Evolutionary conservation across 495 filamentous ascomycete species (phyloP), one percentile per base, ranked within the genome.

Genomic region (Achaetomiella virescens): DNA sequence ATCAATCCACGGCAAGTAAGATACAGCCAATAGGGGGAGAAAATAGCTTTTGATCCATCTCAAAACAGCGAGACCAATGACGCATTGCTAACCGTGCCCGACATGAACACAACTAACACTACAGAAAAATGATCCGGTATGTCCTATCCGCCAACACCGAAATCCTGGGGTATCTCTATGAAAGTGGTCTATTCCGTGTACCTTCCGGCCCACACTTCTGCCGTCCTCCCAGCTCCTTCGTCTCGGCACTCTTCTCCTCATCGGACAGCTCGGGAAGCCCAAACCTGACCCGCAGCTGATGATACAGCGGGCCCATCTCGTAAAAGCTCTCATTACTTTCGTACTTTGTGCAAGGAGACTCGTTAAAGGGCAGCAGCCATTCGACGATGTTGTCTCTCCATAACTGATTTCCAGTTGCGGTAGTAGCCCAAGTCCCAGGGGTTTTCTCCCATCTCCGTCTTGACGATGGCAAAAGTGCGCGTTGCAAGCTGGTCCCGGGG

Each of bases 401-500:
- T 85, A 10, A 95, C 78, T 35, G 84, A 80, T 58, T 84, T 78
- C 60, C 88, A 85, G 65, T 95, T 95, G 35, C 78, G 71, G 54
- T 79, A 75, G 0, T 66, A 52, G 21, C 84, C 86, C 8, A 91
- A 70, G 59, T 88, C 81, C 80, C 87, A 95, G 1, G 88, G 89
- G 58, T 93, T 92, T 43, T 90, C 84, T 18, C 89, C 89, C 4
- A 78, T 81, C 12, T 78, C 72, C 10, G 86, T 91, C 55, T 78
- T 78, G 6, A 92, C 79, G 38, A 95, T 84, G 36, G 86, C 88
- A 61, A 91, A 95, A 6, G 83, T 86, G 36, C 85, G 81, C 2
- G 73, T 74, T 3, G 79, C 79, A 1, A 67, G 58, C 31, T 69
- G 61, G 61, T 81, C 76, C 37, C 77, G 59, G 10, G 54, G 25